Evolutionary conservation across 164 flowering plant species (phyloP), one percentile per base, ranked within the genome.

Genomic region (Liquidambar formosana): DNA sequence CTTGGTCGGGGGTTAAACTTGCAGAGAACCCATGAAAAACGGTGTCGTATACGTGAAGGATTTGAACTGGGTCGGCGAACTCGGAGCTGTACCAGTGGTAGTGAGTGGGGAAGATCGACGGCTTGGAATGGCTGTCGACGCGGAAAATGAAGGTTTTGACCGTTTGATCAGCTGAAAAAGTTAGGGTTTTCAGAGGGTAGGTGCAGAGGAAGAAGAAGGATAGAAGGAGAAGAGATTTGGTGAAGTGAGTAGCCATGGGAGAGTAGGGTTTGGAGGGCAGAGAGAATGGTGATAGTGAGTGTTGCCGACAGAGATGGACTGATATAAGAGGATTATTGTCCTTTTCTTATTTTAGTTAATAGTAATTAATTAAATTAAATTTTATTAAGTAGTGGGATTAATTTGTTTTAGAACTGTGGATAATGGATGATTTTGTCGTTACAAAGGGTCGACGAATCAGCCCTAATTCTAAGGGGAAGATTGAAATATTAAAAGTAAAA

Each of bases 1-100:
- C 94, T 38, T 86, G 80, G 21, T 71, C 57, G 1, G 84, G 73
- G 8, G 90, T 73, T 8, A 95, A 67, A 1, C 69, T 33, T 46
- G 97, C 97, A 47, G 99, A 93, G 86, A 93, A 95, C 67, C 99
- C 99, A 44, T 88, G 93, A 74, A 95, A 88, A 56, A 93, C 94
- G 66, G 91, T 91, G 82, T 82, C 83, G 76, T 95, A 95, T 0
- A 81, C 71, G 73, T 95, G 97, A 57, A 87, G 90, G 77, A 95
- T 84, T n/a, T 65, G 75, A 15, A 73, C 21, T 0, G 89, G 75
- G 1, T 79, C 73, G 43, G 87, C 71, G 78, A 89, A 86, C 67
- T 87, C 80, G 45, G 97, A 82, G n/a, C 85, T 26, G 82, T 94
- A 94, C 98, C 98, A 94, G 84, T 87, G 84, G 81, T 70, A 80